Conservation (phyloP, 2,329 filamentous ascomycete genomes). For the Penicillium sp. region DNA sequence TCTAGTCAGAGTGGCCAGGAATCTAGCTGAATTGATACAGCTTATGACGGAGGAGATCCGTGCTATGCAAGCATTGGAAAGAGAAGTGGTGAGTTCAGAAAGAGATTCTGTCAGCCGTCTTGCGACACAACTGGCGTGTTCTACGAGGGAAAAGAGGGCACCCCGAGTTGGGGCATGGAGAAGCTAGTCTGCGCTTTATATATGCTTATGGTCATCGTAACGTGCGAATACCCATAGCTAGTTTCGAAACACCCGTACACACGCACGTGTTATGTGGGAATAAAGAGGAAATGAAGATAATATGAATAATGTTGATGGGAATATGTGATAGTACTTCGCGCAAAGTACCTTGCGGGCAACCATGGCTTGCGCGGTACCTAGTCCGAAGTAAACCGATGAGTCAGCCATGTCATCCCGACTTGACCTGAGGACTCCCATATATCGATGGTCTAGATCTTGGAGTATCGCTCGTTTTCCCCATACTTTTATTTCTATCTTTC, state of each 20-base stretch:
- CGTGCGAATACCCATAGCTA: not conserved
- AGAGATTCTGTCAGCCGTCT: constrained; percentile 30
- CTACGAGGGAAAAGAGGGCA: constrained; percentile 7
- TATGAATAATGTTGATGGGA: not conserved
- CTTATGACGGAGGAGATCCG: constrained; percentile 39
- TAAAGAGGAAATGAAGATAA: not conserved
- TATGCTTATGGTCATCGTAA: not conserved
- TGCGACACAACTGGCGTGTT: constrained; percentile 23
- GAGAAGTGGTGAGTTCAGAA: constrained; percentile 34
- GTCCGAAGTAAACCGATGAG: not conserved
- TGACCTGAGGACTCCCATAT: not conserved
- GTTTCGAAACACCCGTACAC: not conserved
- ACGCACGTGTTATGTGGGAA: not conserved
- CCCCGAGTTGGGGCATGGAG: constrained; percentile 29
- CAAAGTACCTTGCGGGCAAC: not conserved
- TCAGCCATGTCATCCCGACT: not conserved
- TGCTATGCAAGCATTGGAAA: constrained; percentile 34
- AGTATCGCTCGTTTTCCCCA: not conserved
- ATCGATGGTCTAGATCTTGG: not conserved
- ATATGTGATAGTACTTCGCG: not conserved
- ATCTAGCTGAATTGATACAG: constrained; percentile 28
- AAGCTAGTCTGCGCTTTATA: not conserved
- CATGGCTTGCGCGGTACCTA: not conserved
- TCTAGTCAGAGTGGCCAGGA: constrained; percentile 27
- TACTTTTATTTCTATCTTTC: not conserved